Evolutionary conservation across 371 early-diverging fungal species (phyloP).

Genomic region (Mortierella sp.): DNA sequence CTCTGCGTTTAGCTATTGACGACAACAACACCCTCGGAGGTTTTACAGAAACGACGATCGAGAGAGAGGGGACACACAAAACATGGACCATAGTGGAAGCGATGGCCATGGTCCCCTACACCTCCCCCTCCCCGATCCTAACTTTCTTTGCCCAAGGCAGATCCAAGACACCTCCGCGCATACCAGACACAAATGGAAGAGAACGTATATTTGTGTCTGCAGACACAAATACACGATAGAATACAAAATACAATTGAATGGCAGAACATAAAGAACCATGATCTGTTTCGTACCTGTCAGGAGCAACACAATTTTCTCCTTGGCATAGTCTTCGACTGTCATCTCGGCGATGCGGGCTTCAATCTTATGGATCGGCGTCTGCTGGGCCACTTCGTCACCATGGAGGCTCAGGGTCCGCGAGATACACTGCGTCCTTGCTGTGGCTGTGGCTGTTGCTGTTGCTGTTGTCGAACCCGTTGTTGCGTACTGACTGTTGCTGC

Average conservation of each 20-base stretch:
- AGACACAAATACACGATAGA: not conserved
- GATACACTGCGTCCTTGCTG: not conserved
- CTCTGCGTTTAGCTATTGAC: too few relatives aligned
- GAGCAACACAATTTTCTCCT: slow-evolving; percentile 50
- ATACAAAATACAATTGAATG: not conserved
- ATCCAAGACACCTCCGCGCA: slow-evolving; percentile 3
- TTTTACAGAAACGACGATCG: too few relatives aligned
- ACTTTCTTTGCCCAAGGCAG: not conserved
- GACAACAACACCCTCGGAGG: too few relatives aligned
- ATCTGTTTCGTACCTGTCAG: slow-evolving; percentile 35
- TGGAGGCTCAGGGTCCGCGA: slow-evolving; percentile 7
- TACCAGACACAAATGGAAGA: too few relatives aligned
- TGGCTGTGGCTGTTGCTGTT: slow-evolving; percentile 12
- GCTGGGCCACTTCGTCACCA: slow-evolving; percentile 1
- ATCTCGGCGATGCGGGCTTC: slow-evolving; percentile 33
- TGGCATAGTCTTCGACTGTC: slow-evolving; percentile 38
- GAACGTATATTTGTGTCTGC: too few relatives aligned
- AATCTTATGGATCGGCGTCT: slow-evolving; percentile 43
- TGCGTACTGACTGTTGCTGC: not conserved
- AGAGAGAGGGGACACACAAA: too few relatives aligned
- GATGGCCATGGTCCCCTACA: too few relatives aligned
- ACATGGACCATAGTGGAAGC: too few relatives aligned
- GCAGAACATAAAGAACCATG: not conserved
- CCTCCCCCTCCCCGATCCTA: too few relatives aligned
- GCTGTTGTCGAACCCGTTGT: slow-evolving; percentile 7